Evolutionary conservation across 306 rosid genomes (phyloP), one percentile per base, ranked within the genome.

Genomic region (Hippophae gyantsensis): DNA sequence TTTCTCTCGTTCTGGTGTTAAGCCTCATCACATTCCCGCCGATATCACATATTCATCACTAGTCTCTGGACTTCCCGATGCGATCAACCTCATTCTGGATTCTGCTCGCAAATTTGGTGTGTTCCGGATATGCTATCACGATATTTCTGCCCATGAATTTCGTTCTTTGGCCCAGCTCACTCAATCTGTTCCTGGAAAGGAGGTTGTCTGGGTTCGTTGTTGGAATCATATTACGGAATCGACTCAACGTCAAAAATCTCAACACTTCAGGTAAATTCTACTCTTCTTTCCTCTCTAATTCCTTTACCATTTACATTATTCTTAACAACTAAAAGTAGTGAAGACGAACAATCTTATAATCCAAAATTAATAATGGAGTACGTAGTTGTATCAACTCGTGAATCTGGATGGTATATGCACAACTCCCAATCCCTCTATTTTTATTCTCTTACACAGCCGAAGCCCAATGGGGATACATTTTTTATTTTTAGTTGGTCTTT

Each of bases 101-200:
- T 87, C 89, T 3, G 82, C 72, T 2, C 64, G 42, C 56, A 75
- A 87, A 23, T 76, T 72, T 51, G 89, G 98, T 1, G 81, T 74
- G 44, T 83, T 83, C 60, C 72, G 80, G 70, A 83, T 90, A 68
- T 60, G 62, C 23, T 61, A 69, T 52, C 96, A 87, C 38, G 84
- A 87, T 59, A 72, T 90, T 66, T 72, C 87, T 1, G 57, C 55
- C 8, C 61, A 64, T 13, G 86, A 81, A 62, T 38, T 90, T 7
- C 43, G 62, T 38, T 66, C 67, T 1, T 66, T 81, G 56, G 62
- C 75, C 46, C 70, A 64, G 10, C 79, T 79, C 65, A 86, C 78
- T 2, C 74, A 68, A 10, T 2, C 64, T 7, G 68, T 57, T 1
- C 54, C 48, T 10, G 81, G 75, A 43, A 74, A 74, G 44, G 74